Conservation (phyloP, 1,284 basidiomycete species). For the Phylloporus gajari region DNA sequence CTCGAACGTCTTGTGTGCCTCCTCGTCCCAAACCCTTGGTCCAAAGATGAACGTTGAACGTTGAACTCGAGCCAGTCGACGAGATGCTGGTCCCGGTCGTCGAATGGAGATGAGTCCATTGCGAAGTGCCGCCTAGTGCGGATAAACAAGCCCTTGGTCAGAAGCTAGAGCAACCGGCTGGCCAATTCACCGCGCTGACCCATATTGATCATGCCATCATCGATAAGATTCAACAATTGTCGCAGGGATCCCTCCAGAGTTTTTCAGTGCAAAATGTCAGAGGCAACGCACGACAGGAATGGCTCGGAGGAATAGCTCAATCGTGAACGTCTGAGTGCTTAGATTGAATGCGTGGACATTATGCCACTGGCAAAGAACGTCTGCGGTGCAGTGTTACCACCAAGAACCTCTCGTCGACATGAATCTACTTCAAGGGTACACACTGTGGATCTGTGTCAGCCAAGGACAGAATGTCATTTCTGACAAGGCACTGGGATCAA, state of each 20-base stretch:
- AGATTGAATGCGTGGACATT: too few relatives aligned
- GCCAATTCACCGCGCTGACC: conserved; percentile 16
- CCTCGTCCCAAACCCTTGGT: background rate
- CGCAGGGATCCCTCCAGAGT: background rate
- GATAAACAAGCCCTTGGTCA: conserved; percentile 26
- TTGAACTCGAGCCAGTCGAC: conserved; percentile 20
- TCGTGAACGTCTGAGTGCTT: conserved; percentile 17
- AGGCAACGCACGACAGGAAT: conserved; percentile 21
- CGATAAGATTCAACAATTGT: background rate
- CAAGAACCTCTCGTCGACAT: too few relatives aligned
- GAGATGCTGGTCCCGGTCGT: conserved; percentile 1
- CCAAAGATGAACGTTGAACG: conserved; percentile 18
- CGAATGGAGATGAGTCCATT: background rate
- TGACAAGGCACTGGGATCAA: conserved; percentile 3
- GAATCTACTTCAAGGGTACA: too few relatives aligned
- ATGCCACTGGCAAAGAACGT: too few relatives aligned
- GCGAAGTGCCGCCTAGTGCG: background rate
- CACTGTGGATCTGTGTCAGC: background rate
- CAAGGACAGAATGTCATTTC: conserved; percentile 22
- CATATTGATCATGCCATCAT: conserved; percentile 23
- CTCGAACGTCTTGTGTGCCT: background rate
- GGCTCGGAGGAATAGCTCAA: conserved; percentile 25
- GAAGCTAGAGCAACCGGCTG: conserved; percentile 22
- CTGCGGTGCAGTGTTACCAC: too few relatives aligned
- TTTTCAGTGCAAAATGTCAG: background rate